Conservation (phyloP, 2,329 filamentous ascomycete genomes). For the Exophiala oligosperma region DNA sequence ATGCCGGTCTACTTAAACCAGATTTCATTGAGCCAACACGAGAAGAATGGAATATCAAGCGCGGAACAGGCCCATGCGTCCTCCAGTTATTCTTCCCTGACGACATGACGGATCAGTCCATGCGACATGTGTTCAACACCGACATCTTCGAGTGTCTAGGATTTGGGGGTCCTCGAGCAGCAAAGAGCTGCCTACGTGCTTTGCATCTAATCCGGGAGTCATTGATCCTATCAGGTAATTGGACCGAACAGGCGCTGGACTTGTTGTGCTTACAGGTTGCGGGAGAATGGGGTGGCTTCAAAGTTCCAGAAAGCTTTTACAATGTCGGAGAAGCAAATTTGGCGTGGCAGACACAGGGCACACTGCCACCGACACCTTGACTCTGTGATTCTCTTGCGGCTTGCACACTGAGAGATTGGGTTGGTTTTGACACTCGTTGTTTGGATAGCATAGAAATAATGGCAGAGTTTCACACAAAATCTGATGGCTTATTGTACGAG, state of each 20-base stretch:
- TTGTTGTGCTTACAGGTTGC: slow-evolving; percentile 21
- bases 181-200: slow-evolving; percentile 12
- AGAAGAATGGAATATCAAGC: slow-evolving; percentile 17
- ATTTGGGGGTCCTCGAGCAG: slow-evolving; percentile 7
- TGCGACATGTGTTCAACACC: slow-evolving; percentile 8
- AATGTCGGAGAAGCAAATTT: slow-evolving; percentile 17
- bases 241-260: slow-evolving; percentile 17
- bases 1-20: slow-evolving; percentile 13
- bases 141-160: slow-evolving; percentile 14
- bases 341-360: not conserved
- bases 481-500: too few species aligned
- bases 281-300: slow-evolving; percentile 22
- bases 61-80: slow-evolving; percentile 15
- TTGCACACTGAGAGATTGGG: not conserved
- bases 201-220: slow-evolving; percentile 16
- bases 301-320: slow-evolving; percentile 16
- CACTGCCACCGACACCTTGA: slow-evolving; percentile 1
- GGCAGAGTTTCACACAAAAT: too few species aligned
- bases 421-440: not conserved
- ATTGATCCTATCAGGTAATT: slow-evolving; percentile 12
- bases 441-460: not conserved
- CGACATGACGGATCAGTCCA: slow-evolving; percentile 5
- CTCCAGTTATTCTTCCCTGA: slow-evolving; percentile 10
- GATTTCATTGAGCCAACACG: slow-evolving; percentile 9
- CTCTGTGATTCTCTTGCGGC: not conserved